Conservation (phyloP, 331 rosid species). For the Dryas integrifolia region DNA sequence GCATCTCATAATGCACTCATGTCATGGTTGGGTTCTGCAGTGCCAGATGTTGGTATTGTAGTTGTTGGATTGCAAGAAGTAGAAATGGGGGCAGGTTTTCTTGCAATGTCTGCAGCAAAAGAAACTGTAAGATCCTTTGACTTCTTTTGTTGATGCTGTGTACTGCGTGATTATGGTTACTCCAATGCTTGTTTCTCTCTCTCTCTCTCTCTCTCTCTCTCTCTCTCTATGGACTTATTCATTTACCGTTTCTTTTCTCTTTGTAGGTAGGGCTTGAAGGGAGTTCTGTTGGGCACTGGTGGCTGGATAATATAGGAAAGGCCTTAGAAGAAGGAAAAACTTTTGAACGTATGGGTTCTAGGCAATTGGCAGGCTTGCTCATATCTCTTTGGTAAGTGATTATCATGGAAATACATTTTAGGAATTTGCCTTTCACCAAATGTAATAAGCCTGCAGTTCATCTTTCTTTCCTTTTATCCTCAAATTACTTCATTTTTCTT, state of each 20-base stretch:
- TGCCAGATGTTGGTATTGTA: slow-evolving; percentile 85
- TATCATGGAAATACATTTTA: not conserved
- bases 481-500: slow-evolving; percentile 19
- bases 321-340: slow-evolving; percentile 80
- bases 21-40: slow-evolving; percentile 89
- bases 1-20: slow-evolving; percentile 73
- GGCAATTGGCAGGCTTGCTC: slow-evolving; percentile 97
- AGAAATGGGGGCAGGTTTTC: slow-evolving; percentile 99
- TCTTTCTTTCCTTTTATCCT: slow-evolving; percentile 20
- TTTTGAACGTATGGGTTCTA: slow-evolving; percentile 97
- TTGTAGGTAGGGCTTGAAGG: slow-evolving; percentile 99
- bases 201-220: no score
- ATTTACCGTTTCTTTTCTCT: slow-evolving; percentile 31
- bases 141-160: slow-evolving; percentile 19
- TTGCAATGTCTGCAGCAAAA: slow-evolving; percentile 99
- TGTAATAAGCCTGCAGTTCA: slow-evolving; percentile 16
- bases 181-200: not conserved
- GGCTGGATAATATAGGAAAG: slow-evolving; percentile 96
- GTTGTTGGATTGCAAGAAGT: slow-evolving; percentile 98
- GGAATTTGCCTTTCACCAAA: not conserved
- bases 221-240: not conserved
- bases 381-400: slow-evolving; percentile 87
- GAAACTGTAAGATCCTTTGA: slow-evolving; percentile 67
- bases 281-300: slow-evolving; percentile 94
- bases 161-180: slow-evolving; percentile 13